Evolutionary conservation across 306 rosid species (phyloP).

Genomic region (Arachis hypogaea): DNA sequence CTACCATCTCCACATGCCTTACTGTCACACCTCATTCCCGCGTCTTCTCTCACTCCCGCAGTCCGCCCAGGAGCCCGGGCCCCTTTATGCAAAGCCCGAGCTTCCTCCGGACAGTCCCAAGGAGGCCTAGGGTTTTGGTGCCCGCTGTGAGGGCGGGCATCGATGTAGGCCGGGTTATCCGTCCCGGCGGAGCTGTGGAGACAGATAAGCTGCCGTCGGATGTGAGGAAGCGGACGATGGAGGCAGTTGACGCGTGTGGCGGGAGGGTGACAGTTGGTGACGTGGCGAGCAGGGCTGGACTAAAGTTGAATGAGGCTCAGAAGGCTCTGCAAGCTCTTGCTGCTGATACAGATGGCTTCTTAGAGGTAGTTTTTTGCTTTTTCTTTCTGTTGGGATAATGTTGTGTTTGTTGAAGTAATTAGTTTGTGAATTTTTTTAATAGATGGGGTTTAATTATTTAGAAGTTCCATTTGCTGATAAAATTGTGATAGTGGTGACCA

Average conservation of each 20-base stretch:
- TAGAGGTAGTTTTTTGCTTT: constrained; percentile 59
- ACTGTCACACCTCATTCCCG: constrained; percentile 52
- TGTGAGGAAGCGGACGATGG: constrained; percentile 93
- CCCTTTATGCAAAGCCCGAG: constrained; percentile 42
- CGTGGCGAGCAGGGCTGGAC: constrained; percentile 86
- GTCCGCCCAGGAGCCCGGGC: constrained; percentile 27
- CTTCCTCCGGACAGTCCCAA: constrained; percentile 39
- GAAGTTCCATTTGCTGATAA: not conserved
- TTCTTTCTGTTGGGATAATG: not conserved
- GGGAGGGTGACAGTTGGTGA: constrained; percentile 92
- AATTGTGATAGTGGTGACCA: not conserved
- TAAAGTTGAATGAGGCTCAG: constrained; percentile 81
- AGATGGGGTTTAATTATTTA: not conserved
- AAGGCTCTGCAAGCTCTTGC: constrained; percentile 92
- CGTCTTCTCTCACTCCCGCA: constrained; percentile 35
- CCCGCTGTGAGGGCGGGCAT: constrained; percentile 49
- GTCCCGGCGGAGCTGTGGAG: constrained; percentile 79
- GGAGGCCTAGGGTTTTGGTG: constrained; percentile 47
- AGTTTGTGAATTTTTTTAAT: not conserved
- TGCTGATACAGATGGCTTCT: constrained; percentile 82
- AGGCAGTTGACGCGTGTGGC: constrained; percentile 78
- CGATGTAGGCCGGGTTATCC: constrained; percentile 52
- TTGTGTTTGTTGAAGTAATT: not conserved
- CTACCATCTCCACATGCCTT: constrained; percentile 70
- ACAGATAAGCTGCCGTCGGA: constrained; percentile 71